Evolutionary conservation across 163 green algal genomes (phyloP), one percentile per base, ranked within the genome.

Genomic region (Scenedesmus sp.): DNA sequence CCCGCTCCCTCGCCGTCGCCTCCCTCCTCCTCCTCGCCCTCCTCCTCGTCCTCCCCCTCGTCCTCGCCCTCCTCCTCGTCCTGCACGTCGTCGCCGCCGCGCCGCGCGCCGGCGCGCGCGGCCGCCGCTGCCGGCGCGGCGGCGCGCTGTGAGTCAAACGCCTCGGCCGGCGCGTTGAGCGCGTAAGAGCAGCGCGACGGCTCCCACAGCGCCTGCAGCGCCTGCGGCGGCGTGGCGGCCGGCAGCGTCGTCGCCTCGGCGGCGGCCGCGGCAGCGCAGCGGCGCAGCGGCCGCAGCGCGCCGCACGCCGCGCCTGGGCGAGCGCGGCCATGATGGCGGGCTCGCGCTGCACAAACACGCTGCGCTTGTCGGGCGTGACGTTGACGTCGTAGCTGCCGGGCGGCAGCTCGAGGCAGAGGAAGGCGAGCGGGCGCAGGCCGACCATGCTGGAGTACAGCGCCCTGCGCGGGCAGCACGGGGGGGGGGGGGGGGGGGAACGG

Each of bases 341-440:
- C 81, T 95, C 92, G 15, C 81, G 50, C 60, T 96, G 50, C 70
- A 98, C 82, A 18, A 97, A 92, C 51, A 98, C 91, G 63, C 91
- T 93, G 45, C 96, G 89, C 91, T 99, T 99, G 84, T 99, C 95
- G 7, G 96, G 96, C 11, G 96, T 97, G 2, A 99, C 91, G 71
- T 99, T 99, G 26, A 99, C 88, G 82, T 99, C 96, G 60, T 89
- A 88, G 39, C 69, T 74, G 77, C 90, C 79, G 3, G 60, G 60
- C 1, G 88, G 85, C 48, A 94, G 69, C 26, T 75, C 44, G 20
- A 95, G 81, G 64, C 87, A 63, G 15, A 93, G 36, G 48, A 93
- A 75, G 6, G 74, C 73, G 39, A 84, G 24, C 11, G 83, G 83
- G 33, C 75, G 77, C 28, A 48, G 34, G 17, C 47, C 75, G 20